Percentiles rank a stretch among this genome's conserved stretches.
Conservation (phyloP, 768 basidiomycete genomes). For the Dioszegia crocea region DNA sequence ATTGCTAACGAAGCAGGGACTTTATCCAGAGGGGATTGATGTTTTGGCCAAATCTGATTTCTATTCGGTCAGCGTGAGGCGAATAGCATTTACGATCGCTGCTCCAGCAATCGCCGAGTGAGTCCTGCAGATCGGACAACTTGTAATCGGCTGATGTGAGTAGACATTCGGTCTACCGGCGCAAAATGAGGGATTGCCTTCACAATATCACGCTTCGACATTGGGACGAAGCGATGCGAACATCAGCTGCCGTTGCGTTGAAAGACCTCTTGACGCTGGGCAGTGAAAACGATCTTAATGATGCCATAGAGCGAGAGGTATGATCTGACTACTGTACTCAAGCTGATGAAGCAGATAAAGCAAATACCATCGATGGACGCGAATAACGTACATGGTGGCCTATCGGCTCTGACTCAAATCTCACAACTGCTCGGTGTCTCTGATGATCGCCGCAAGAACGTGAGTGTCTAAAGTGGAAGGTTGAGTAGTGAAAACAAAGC, state of each 20-base stretch:
- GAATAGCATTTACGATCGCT: constrained; percentile 77
- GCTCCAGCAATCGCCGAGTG: constrained; percentile 84
- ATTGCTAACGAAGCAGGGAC: constrained; percentile 55
- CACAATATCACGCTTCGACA: constrained; percentile 71
- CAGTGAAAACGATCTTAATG: constrained; percentile 28
- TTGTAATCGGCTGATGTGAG: not conserved
- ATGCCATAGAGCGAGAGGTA: constrained; percentile 34
- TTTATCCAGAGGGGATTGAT: constrained; percentile 92
- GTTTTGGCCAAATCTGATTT: constrained; percentile 89
- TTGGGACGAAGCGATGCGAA: constrained; percentile 80
- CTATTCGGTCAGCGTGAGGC: constrained; percentile 80
- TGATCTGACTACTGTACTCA: not conserved
- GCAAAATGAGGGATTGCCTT: constrained; percentile 66
- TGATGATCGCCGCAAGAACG: constrained; percentile 55
- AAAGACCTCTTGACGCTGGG: constrained; percentile 64
- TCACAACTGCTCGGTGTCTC: constrained; percentile 54
- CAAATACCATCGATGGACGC: constrained; percentile 63
- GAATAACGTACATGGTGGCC: constrained; percentile 71
- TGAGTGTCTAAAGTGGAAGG: constrained; percentile 37
- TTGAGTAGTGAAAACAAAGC: not conserved
- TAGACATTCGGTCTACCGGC: constrained; percentile 75
- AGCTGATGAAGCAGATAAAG: constrained; percentile 21
- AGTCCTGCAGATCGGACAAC: constrained; percentile 45
- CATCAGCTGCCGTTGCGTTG: constrained; percentile 71
- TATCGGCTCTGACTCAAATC: constrained; percentile 71